Evolutionary conservation across 2,329 filamentous ascomycete species (phyloP).

Genomic region (Coniochaeta sp.): DNA sequence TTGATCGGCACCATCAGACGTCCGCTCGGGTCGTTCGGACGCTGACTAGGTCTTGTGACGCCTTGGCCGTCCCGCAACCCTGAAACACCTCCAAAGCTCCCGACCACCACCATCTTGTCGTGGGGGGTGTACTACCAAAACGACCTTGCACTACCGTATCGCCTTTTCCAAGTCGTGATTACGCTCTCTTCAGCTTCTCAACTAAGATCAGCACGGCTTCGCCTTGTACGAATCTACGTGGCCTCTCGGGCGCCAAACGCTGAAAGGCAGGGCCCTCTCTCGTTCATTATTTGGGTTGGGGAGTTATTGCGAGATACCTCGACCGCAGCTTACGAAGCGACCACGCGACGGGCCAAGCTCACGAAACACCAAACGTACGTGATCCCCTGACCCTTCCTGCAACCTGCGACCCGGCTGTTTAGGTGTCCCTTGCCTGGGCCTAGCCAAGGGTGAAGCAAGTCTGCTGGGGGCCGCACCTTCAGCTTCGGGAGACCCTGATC

Average conservation of each 20-base stretch:
- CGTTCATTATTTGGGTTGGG: background rate
- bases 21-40: constrained; percentile 8
- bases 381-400: constrained; percentile 24
- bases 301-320: background rate
- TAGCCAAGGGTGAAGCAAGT: constrained; percentile 15
- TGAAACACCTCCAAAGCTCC: background rate
- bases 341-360: constrained; percentile 14
- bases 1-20: constrained; percentile 24
- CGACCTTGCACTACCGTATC: constrained; percentile 29
- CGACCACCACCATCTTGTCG: constrained; percentile 7
- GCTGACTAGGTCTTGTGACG: background rate
- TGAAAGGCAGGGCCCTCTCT: background rate
- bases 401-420: constrained; percentile 23
- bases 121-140: constrained; percentile 2
- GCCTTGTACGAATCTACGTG: background rate
- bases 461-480: constrained; percentile 3
- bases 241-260: background rate
- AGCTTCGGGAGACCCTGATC: constrained; percentile 15
- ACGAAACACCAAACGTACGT: constrained; percentile 37
- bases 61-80: constrained; percentile 1
- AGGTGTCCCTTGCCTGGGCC: constrained; percentile 18
- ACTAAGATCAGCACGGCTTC: background rate
- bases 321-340: background rate
- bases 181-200: constrained; percentile 12
- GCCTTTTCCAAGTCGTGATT: constrained; percentile 14